Conservation (phyloP, 352 stramenopile genomes). For the Phytophthora palmivora region DNA sequence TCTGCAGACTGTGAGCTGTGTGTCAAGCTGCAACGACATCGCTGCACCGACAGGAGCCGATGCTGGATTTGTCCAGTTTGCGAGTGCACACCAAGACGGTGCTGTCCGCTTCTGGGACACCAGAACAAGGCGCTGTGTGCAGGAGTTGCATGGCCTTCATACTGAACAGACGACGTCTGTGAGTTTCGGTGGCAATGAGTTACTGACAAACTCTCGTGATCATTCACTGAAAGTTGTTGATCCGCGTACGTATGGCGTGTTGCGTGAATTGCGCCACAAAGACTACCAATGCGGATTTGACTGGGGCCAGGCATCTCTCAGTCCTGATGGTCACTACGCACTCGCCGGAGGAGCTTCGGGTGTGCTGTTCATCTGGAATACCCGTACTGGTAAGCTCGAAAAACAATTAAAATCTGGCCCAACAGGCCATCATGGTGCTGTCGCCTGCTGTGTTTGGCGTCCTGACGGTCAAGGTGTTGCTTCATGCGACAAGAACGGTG, state of each 20-base stretch:
- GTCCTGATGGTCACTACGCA: constrained; percentile 66
- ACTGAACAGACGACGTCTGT: constrained; percentile 79
- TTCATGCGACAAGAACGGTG: constrained; percentile 86
- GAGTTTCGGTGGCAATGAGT: constrained; percentile 55
- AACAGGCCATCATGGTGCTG: constrained; percentile 63
- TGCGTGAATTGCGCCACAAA: constrained; percentile 53
- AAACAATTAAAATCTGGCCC: constrained; percentile 53
- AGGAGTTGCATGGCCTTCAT: constrained; percentile 66
- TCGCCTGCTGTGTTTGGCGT: constrained; percentile 83
- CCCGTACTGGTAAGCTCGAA: constrained; percentile 55
- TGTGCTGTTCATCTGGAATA: constrained; percentile 73
- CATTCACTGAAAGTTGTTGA: constrained; percentile 77
- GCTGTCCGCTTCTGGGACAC: constrained; percentile 83
- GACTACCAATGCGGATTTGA: constrained; percentile 81
- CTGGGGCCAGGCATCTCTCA: constrained; percentile 83
- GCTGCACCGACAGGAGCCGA: constrained; percentile 44
- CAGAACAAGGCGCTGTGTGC: constrained; percentile 56
- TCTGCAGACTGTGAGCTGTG: constrained; percentile 78
- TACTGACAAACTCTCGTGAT: constrained; percentile 85
- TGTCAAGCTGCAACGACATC: constrained; percentile 86
- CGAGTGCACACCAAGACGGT: constrained; percentile 82
- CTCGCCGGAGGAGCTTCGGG: constrained; percentile 62
- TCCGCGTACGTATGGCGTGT: constrained; percentile 60
- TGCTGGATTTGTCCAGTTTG: constrained; percentile 64
- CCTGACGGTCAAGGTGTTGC: constrained; percentile 67